Evolutionary conservation across 176 grass and related monocot species (phyloP).

Genomic region (Oryza meridionalis): DNA sequence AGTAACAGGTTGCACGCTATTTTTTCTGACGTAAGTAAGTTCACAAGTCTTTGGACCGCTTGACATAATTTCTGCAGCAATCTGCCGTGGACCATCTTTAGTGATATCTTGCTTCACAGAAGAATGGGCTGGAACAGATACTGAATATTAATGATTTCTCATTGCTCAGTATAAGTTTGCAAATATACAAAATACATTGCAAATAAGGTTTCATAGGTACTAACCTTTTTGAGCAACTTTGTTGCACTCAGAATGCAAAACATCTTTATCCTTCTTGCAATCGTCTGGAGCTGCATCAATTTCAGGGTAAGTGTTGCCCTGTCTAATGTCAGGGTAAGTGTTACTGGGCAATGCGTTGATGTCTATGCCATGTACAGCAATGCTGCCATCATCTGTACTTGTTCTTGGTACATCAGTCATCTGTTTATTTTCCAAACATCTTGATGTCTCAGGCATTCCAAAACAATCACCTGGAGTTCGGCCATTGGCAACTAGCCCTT

Average conservation of each 20-base stretch:
- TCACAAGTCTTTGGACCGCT: background rate
- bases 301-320: background rate
- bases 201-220: background rate
- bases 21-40: background rate
- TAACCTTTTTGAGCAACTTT: slow-evolving; percentile 33
- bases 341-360: background rate
- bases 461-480: slow-evolving; percentile 9
- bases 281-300: background rate
- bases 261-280: background rate
- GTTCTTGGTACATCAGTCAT: background rate
- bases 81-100: background rate
- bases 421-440: slow-evolving; percentile 21
- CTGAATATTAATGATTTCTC: background rate
- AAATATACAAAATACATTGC: slow-evolving; percentile 15
- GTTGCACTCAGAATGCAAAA: background rate
- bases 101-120: background rate
- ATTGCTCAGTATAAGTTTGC: background rate
- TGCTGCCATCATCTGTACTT: background rate
- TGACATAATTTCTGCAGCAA: slow-evolving; percentile 17
- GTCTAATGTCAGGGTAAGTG: background rate
- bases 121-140: background rate
- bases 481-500: background rate
- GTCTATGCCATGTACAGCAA: slow-evolving; percentile 6
- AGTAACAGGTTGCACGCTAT: slow-evolving; percentile 16
- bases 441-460: slow-evolving; percentile 1